A percentile compares a stretch with the other conserved stretches of the same genome.
Evolutionary conservation across 2,329 filamentous ascomycete species (phyloP).

Genomic region (Aureobasidium melanogenum): DNA sequence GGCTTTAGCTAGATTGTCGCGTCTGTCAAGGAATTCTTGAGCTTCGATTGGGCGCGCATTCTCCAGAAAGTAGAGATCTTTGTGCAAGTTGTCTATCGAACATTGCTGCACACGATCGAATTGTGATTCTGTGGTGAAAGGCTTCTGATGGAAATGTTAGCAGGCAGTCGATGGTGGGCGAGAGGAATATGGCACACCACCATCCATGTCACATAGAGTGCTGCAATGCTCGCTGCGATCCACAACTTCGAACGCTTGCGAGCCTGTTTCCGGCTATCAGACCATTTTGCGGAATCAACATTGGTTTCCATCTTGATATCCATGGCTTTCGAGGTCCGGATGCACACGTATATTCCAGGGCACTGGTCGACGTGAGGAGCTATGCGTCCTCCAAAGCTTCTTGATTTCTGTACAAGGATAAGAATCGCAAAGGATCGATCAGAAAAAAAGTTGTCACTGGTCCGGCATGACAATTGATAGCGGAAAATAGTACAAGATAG

Average conservation of each 20-base stretch:
- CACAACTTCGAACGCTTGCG: neutral
- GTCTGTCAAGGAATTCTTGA: slow-evolving; percentile 46
- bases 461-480: neutral
- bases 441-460: no score
- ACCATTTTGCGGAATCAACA: neutral
- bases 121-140: neutral
- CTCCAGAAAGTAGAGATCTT: slow-evolving; percentile 44
- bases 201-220: neutral
- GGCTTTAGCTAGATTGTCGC: slow-evolving; percentile 48
- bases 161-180: no score
- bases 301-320: no score
- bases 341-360: no score
- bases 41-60: slow-evolving; percentile 38
- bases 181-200: neutral
- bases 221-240: neutral
- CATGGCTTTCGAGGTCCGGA: neutral
- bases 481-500: neutral
- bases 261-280: neutral
- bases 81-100: slow-evolving; percentile 43
- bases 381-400: no score
- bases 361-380: no score
- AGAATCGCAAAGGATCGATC: no score
- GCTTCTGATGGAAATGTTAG: neutral
- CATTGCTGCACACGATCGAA: slow-evolving; percentile 36
- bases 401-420: no score